These are phyloP conservation scores for Venturia asperata DNA, from an alignment of 2,329 filamentous ascomycete species.

Conservation along the genomic window DNA sequence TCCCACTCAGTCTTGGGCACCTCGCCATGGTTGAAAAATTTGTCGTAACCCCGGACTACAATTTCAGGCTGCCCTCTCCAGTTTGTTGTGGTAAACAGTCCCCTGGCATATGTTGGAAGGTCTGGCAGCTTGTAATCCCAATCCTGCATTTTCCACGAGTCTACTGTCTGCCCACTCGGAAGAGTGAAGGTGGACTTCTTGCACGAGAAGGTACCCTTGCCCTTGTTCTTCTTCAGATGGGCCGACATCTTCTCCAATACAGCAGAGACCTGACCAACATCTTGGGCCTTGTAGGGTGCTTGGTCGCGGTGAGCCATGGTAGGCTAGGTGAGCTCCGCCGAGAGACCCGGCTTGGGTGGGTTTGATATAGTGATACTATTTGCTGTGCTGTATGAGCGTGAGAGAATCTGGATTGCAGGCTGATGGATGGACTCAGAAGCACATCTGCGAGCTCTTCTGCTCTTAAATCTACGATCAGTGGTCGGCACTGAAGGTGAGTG, in stretches of 20 bases:
- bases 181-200: conserved; percentile 76
- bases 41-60: conserved; percentile 86
- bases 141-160: conserved; percentile 90
- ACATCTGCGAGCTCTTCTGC: background rate
- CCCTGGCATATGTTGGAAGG: conserved; percentile 86
- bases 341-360: background rate
- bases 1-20: conserved; percentile 74
- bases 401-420: background rate
- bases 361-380: background rate
- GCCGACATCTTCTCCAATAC: conserved; percentile 60
- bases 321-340: background rate
- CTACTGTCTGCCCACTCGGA: conserved; percentile 58
- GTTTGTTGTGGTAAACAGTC: conserved; percentile 79
- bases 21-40: conserved; percentile 94
- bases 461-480: conserved; percentile 2
- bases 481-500: background rate
- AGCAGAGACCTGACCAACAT: conserved; percentile 57
- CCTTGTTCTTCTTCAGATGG: conserved; percentile 40
- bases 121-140: conserved; percentile 89
- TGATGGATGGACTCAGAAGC: background rate
- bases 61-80: conserved; percentile 65
- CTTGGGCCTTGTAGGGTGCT: conserved; percentile 61
- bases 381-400: background rate
- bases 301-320: conserved; percentile 47
- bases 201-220: conserved; percentile 59